Evolutionary conservation across 2,329 filamentous ascomycete species (phyloP).

Genomic region (Trichoderma atrobrunneum): DNA sequence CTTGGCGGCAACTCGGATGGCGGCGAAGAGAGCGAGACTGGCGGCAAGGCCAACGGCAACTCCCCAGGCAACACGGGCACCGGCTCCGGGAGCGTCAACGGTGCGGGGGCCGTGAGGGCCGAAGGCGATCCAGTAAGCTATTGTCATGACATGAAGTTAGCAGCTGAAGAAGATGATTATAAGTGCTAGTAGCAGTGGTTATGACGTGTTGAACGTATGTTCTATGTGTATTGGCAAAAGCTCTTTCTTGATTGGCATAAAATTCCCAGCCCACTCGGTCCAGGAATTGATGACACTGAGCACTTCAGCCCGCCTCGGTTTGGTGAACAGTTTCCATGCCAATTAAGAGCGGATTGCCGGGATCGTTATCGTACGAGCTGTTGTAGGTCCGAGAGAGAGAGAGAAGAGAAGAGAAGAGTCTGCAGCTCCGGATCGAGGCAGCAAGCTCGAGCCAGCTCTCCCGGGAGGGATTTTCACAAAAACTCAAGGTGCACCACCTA

Average conservation of each 20-base stretch:
- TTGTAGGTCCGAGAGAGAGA: neutral
- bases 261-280: neutral
- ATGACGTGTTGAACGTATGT: neutral
- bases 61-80: slow-evolving; percentile 73
- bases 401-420: neutral
- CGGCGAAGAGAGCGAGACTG: slow-evolving; percentile 68
- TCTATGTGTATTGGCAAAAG: neutral
- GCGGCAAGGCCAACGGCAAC: slow-evolving; percentile 64
- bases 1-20: slow-evolving; percentile 69
- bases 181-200: neutral
- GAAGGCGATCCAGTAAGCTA: slow-evolving; percentile 99
- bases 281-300: neutral
- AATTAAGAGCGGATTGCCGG: neutral
- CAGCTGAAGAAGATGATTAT: slow-evolving; percentile 15
- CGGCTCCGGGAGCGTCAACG: slow-evolving; percentile 77
- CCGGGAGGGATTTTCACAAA: slow-evolving; percentile 36
- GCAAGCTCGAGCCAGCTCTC: neutral
- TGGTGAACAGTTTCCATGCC: neutral
- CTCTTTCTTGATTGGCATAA: neutral
- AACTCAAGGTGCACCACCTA: slow-evolving; percentile 52
- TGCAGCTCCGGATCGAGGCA: neutral
- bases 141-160: slow-evolving; percentile 42
- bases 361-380: neutral
- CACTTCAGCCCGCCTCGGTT: neutral
- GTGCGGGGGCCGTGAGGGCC: slow-evolving; percentile 93